phyloP scores from a whole-genome alignment of 805 yeast genomes.

The Starmerella kuoi region DNA sequence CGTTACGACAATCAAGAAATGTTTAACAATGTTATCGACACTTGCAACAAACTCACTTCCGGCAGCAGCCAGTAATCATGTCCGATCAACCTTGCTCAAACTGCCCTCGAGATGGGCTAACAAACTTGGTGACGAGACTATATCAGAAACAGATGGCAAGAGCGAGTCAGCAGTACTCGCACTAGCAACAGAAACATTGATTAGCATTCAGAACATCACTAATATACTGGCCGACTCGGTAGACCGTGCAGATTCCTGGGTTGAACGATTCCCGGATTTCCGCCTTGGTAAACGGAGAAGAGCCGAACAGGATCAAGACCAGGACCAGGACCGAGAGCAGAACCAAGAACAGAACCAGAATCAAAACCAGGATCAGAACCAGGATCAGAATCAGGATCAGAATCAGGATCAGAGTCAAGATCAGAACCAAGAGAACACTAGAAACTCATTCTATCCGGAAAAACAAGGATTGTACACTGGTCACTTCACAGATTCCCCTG shows the following conservation, averaged over 20 bases:
- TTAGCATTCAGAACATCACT: slow-evolving; percentile 73
- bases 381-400: not conserved
- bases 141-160: slow-evolving; percentile 23
- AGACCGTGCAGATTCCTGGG: slow-evolving; percentile 78
- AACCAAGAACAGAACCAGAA: not conserved
- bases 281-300: slow-evolving; percentile 24
- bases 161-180: slow-evolving; percentile 60
- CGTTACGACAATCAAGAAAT: slow-evolving; percentile 76
- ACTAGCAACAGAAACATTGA: slow-evolving; percentile 79
- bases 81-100: slow-evolving; percentile 62
- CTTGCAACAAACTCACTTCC: slow-evolving; percentile 67
- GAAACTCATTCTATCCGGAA: too few species aligned
- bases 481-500: too few species aligned
- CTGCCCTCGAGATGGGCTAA: slow-evolving; percentile 65
- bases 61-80: slow-evolving; percentile 66
- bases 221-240: slow-evolving; percentile 75
- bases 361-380: not conserved
- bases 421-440: too few species aligned
- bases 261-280: slow-evolving; percentile 24
- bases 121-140: slow-evolving; percentile 23
- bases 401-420: too few species aligned
- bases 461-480: too few species aligned
- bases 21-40: slow-evolving; percentile 72
- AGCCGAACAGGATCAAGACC: slow-evolving; percentile 7
- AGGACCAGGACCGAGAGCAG: not conserved